Percentiles rank a stretch among this genome's conserved stretches.
These are phyloP conservation scores for Hypoxylon sp. DNA, from an alignment of 2,329 filamentous ascomycete species.

Conservation along the genomic window DNA sequence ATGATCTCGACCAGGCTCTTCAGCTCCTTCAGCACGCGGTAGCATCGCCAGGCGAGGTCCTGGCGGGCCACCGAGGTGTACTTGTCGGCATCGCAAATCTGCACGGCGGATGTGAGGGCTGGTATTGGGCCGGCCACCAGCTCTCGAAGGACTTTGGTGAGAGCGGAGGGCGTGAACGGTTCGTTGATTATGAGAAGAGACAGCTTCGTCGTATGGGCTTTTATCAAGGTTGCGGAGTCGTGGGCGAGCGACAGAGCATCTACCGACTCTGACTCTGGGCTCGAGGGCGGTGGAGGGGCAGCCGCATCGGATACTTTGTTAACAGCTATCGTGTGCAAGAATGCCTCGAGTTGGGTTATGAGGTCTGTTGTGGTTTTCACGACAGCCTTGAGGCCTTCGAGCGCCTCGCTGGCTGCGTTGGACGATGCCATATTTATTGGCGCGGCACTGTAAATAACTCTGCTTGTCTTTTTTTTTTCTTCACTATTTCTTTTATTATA, in stretches of 20 bases:
- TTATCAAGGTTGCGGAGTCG: slow-evolving; percentile 76
- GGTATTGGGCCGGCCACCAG: slow-evolving; percentile 78
- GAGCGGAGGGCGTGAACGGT: slow-evolving; percentile 82
- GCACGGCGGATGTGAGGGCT: slow-evolving; percentile 73
- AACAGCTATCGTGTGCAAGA: slow-evolving; percentile 52
- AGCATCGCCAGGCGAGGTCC: slow-evolving; percentile 68
- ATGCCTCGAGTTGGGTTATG: slow-evolving; percentile 53
- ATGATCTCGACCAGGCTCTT: slow-evolving; percentile 67
- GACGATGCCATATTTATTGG: slow-evolving; percentile 10
- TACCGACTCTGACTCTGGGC: slow-evolving; percentile 44
- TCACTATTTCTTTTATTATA: no score
- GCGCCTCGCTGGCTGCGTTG: slow-evolving; percentile 35
- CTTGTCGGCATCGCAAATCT: slow-evolving; percentile 66
- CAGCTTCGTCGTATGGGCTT: slow-evolving; percentile 85
- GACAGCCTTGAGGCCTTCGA: slow-evolving; percentile 51
- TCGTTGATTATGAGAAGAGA: slow-evolving; percentile 86
- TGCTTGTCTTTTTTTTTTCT: no score
- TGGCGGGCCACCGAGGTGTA: slow-evolving; percentile 70
- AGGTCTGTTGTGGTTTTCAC: slow-evolving; percentile 50
- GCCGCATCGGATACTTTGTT: slow-evolving; percentile 35
- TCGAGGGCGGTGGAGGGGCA: slow-evolving; percentile 21
- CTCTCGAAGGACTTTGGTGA: slow-evolving; percentile 73
- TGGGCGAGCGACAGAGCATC: slow-evolving; percentile 73
- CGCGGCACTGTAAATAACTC: neutral
- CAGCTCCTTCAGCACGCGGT: slow-evolving; percentile 69